Conservation (phyloP, 352 stramenopile species). For the Globisporangium middletonii region DNA sequence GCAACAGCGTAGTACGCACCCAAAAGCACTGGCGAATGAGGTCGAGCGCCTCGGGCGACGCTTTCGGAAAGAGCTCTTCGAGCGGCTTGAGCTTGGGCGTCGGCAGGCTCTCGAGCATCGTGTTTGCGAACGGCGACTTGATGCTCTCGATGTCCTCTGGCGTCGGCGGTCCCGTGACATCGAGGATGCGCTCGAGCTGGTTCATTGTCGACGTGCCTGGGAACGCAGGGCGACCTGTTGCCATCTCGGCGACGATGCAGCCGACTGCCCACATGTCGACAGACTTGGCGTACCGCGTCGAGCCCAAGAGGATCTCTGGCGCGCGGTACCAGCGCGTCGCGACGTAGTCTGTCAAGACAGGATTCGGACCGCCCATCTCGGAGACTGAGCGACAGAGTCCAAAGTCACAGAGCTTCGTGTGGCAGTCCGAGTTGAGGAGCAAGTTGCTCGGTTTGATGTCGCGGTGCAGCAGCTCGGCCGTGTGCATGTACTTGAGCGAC, state of each 20-base stretch:
- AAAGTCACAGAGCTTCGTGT: conserved; percentile 96
- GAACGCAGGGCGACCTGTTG: conserved; percentile 89
- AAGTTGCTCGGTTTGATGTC: conserved; percentile 97
- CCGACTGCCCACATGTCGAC: conserved; percentile 94
- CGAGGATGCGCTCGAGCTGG: conserved; percentile 95
- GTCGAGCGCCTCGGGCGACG: conserved; percentile 82
- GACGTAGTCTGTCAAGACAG: conserved; percentile 94
- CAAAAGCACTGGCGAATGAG: conserved; percentile 87
- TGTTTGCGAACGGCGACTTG: conserved; percentile 90
- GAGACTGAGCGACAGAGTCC: conserved; percentile 91
- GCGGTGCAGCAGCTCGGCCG: conserved; percentile 90
- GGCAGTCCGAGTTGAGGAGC: conserved; percentile 93
- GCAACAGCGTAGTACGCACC: conserved; percentile 20
- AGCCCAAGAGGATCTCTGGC: conserved; percentile 94
- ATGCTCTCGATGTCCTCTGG: conserved; percentile 89
- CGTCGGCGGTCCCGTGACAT: conserved; percentile 89
- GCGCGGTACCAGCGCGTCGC: conserved; percentile 94
- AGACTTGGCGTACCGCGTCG: conserved; percentile 89
- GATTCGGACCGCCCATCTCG: conserved; percentile 71
- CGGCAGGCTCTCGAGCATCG: conserved; percentile 91
- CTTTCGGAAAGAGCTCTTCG: conserved; percentile 86
- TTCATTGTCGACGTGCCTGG: conserved; percentile 95
- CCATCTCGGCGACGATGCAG: conserved; percentile 94
- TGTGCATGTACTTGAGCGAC: conserved; percentile 96
- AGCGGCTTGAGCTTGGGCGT: conserved; percentile 67